These are phyloP conservation scores for Hypoxylon lenormandii DNA, from an alignment of 495 filamentous ascomycete genomes.

Conservation along the genomic window DNA sequence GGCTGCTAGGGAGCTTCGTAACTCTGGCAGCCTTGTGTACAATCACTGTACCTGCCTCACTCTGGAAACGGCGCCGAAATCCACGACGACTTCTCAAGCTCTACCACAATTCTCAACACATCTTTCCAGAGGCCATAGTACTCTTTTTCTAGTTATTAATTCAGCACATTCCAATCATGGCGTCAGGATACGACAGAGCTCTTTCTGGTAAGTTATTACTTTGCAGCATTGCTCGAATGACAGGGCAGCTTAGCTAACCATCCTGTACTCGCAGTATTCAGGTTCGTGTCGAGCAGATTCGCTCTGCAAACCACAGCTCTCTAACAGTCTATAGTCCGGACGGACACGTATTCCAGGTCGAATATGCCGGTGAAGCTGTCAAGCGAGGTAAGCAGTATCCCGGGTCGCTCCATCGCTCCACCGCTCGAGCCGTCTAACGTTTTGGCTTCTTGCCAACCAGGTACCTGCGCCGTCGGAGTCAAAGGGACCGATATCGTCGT, in stretches of 20 bases:
- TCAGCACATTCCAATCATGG: constrained; percentile 63
- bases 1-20: constrained; percentile 46
- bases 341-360: constrained; percentile 99
- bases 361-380: constrained; percentile 98
- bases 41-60: constrained; percentile 5
- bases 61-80: constrained; percentile 32
- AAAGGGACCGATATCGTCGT: constrained; percentile 96
- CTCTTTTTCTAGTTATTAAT: constrained; percentile 18
- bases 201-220: constrained; percentile 79
- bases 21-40: constrained; percentile 51
- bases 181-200: constrained; percentile 93
- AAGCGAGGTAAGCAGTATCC: constrained; percentile 78
- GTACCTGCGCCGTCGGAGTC: constrained; percentile 97
- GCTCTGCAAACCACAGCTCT: constrained; percentile 30
- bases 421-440: constrained; percentile 10
- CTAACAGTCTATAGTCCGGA: constrained; percentile 79
- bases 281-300: constrained; percentile 62
- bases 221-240: constrained; percentile 9
- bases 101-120: constrained; percentile 22
- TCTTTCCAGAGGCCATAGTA: constrained; percentile 19
- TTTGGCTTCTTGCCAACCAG: constrained; percentile 67
- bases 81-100: constrained; percentile 24
- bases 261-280: constrained; percentile 68
- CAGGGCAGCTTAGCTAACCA: constrained; percentile 54
- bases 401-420: background rate